Evolutionary conservation across 192 early-diverging fungal genomes (phyloP), one percentile per base, ranked within the genome.

Genomic region (Lunasporangiospora selenospora): DNA sequence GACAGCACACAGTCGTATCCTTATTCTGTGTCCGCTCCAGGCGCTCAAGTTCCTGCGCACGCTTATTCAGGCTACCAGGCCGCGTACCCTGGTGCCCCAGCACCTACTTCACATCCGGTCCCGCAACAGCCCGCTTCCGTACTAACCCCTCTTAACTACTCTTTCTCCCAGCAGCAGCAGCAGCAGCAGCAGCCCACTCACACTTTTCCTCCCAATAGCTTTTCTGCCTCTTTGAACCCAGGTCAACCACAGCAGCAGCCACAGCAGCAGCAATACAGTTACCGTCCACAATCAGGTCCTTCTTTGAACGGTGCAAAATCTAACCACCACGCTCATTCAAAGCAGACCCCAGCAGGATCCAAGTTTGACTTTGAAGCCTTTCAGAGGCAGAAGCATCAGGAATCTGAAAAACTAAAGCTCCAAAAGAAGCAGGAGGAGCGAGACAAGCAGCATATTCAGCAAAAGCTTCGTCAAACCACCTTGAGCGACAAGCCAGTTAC

Each of bases 61-160:
- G 29, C 44, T 24, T 62, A 62, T 43, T 21, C 67, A 23, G 45
- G 39, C 31, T 51, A 54, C 21, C 59, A 38, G 42, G 24, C 52
- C 13, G 21, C 58, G 55, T 43, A 37, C 36, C 29, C 41, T 6
- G 55, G 36, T 40, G 29, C 38, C 26, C 13, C 44, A 50, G 23
- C 33, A 31, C 34, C 41, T 50, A 29, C 48, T 19, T 24, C 15
- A n/a, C 53, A 57, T 27, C 60, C 30, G 21, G 53, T 40, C 6
- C 40, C 59, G n/a, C 42, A 34, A 33, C 27, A 39, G 47, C 59
- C 44, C 8, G 41, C 44, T 29, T 18, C 77, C 29, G 37, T 43
- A 73, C 62, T 71, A 75, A 65, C 63, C 36, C 31, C 50, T 65
- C 62, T 65, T 37, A 52, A 66, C 65, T 63, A 48, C 60, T 59